Percentiles rank a stretch among this genome's conserved stretches.
phyloP scores from a whole-genome alignment of 306 rosid species.

The Cicer judaicum region DNA sequence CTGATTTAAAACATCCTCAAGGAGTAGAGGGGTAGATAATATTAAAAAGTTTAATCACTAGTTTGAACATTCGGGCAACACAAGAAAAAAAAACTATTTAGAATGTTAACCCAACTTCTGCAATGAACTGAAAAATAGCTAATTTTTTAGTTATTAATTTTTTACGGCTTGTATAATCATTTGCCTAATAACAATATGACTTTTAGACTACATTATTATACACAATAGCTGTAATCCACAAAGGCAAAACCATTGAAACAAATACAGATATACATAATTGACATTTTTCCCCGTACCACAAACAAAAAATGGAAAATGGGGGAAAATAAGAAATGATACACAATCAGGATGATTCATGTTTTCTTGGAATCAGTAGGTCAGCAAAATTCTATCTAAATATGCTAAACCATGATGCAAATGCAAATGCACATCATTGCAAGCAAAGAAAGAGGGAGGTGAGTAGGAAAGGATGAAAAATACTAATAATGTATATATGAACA shows the following conservation, averaged over 20 bases:
- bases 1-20: too few relatives aligned
- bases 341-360: constrained; percentile 39
- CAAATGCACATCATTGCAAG: constrained; percentile 39
- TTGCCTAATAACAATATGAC: neutral
- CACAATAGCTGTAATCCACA: constrained; percentile 16
- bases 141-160: too few relatives aligned
- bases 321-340: constrained; percentile 44
- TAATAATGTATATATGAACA: constrained; percentile 46
- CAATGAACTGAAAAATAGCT: too few relatives aligned
- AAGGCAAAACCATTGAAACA: constrained; percentile 40
- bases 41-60: too few relatives aligned
- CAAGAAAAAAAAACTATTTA: too few relatives aligned
- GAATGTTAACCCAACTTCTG: too few relatives aligned
- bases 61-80: too few relatives aligned
- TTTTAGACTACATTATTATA: neutral
- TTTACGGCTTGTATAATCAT: neutral
- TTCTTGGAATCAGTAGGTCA: constrained; percentile 40
- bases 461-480: neutral
- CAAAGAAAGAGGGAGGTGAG: neutral
- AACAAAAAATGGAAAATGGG: constrained; percentile 25
- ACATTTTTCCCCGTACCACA: constrained; percentile 37
- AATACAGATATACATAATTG: constrained; percentile 37
- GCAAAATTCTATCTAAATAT: constrained; percentile 42
- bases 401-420: constrained; percentile 38
- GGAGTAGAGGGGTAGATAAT: too few relatives aligned